A percentile compares a stretch with the other conserved stretches of the same genome.
These are phyloP conservation scores for Colletotrichum chrysophilum DNA, from an alignment of 2,329 filamentous ascomycete species.

Conservation along the genomic window DNA sequence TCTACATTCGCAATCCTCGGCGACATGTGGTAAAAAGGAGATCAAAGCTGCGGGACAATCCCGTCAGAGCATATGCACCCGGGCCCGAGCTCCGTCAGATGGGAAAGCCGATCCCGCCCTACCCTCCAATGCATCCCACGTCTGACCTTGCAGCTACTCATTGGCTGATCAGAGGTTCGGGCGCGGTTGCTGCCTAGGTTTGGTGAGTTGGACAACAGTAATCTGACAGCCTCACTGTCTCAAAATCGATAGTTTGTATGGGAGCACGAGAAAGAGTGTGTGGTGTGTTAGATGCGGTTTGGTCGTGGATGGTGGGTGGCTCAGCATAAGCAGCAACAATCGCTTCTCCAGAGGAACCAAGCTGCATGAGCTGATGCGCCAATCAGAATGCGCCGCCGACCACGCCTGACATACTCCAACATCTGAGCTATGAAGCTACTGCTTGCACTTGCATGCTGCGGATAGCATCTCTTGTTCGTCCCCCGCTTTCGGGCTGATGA, in stretches of 20 bases:
- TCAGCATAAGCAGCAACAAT: background rate
- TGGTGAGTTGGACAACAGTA: background rate
- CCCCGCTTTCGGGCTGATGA: background rate
- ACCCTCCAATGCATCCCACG: background rate
- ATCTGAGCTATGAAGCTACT: background rate
- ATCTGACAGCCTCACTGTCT: constrained; percentile 13
- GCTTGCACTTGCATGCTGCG: background rate
- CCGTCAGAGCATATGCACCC: background rate
- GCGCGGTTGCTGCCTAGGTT: constrained; percentile 2
- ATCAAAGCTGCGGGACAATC: background rate
- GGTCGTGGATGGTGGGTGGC: background rate
- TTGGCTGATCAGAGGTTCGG: background rate
- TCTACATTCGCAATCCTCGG: background rate
- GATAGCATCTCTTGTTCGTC: background rate
- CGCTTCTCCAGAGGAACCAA: background rate
- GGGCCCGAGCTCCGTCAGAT: background rate
- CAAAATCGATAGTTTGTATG: background rate
- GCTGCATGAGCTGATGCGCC: background rate
- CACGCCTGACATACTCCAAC: background rate
- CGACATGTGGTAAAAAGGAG: background rate
- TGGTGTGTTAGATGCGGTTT: background rate
- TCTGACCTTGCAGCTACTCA: background rate
- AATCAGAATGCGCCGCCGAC: background rate
- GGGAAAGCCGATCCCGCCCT: background rate
- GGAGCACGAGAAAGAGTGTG: background rate